phyloP scores from a whole-genome alignment of 2,329 filamentous ascomycete genomes.

The Parastagonospora nodorum region DNA sequence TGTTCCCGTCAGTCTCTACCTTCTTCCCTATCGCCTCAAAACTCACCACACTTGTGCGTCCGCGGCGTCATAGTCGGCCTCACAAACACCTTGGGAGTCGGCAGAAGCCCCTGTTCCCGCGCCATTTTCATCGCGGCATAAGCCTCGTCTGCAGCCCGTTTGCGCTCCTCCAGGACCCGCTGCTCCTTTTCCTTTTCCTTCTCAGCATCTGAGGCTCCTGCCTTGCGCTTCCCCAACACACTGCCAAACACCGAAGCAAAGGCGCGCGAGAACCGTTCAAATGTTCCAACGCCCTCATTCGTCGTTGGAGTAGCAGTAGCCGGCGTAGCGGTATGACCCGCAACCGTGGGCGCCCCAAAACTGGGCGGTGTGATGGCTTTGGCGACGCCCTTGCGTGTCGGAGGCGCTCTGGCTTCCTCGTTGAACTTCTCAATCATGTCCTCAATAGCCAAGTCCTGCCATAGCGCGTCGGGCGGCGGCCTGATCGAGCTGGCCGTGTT shows the following conservation, averaged over 20 bases:
- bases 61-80: slow-evolving; percentile 24
- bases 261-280: slow-evolving; percentile 36
- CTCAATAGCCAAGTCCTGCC: slow-evolving; percentile 32
- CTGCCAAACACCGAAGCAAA: slow-evolving; percentile 31
- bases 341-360: slow-evolving; percentile 7
- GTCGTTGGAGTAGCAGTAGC: slow-evolving; percentile 9
- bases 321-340: slow-evolving; percentile 1
- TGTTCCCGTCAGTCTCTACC: slow-evolving; percentile 8
- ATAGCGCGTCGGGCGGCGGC: slow-evolving; percentile 37
- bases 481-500: slow-evolving; percentile 37
- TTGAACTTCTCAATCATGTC: slow-evolving; percentile 30
- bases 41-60: slow-evolving; percentile 17
- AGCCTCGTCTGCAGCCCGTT: slow-evolving; percentile 35
- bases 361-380: slow-evolving; percentile 6
- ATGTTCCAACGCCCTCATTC: slow-evolving; percentile 23
- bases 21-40: neutral
- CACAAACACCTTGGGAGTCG: slow-evolving; percentile 39
- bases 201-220: slow-evolving; percentile 26
- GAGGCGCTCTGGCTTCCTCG: slow-evolving; percentile 25
- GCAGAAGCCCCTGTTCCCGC: slow-evolving; percentile 41
- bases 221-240: slow-evolving; percentile 40
- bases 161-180: slow-evolving; percentile 29
- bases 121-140: slow-evolving; percentile 32
- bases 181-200: slow-evolving; percentile 14
- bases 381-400: slow-evolving; percentile 11